Base-by-base conservation (phyloP, 179 eudicot species). In the Amaranthus tricolor region DNA sequence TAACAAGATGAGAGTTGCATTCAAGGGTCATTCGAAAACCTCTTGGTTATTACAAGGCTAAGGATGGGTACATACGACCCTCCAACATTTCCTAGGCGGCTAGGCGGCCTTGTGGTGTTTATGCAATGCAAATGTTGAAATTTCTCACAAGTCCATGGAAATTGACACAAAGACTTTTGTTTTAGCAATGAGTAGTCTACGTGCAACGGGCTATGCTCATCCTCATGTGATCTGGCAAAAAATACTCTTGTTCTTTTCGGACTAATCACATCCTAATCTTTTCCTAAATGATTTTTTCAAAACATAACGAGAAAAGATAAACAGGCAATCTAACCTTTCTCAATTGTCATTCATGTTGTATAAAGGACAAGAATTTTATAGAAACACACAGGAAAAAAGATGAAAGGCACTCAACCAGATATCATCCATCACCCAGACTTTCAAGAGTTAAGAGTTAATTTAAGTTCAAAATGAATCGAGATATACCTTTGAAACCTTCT, bases 401-500 rank as follows among this genome's bases (percentile, higher is more conserved):
- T 47, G 50, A 44, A 5, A 54, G 51, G 10, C 15, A 61, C 19
- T 43, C 69, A 47, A 14, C 24, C 50, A 45, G 8, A 20, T 14
- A 80, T 56, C 51, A 48, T 57, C 56, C 19, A 54, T 31, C n/a
- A 75, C 31, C 21, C 61, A 19, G 40, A 0, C 40, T 11, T 53
- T 6, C 62, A 71, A 21, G 58, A 59, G 62, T 56, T 48, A 19
- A 31, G 19, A 43, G 4, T 61, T 31, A 31, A 31, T 31, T 31
- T 15, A 56, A 68, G 63, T 19, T 48, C 12, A 67, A 55, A 47
- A 9, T 75, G 31, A 56, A 76, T 45, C n/a, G 53, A 62, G 68
- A 74, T 68, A 74, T 83, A 86, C 91, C 93, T 85, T 72, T 86
- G 62, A 75, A 79, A 63, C 88, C 92, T 74, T 88, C 84, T 67